These are phyloP conservation scores for Russula earlei DNA, from an alignment of 768 basidiomycete species.

Conservation along the genomic window DNA sequence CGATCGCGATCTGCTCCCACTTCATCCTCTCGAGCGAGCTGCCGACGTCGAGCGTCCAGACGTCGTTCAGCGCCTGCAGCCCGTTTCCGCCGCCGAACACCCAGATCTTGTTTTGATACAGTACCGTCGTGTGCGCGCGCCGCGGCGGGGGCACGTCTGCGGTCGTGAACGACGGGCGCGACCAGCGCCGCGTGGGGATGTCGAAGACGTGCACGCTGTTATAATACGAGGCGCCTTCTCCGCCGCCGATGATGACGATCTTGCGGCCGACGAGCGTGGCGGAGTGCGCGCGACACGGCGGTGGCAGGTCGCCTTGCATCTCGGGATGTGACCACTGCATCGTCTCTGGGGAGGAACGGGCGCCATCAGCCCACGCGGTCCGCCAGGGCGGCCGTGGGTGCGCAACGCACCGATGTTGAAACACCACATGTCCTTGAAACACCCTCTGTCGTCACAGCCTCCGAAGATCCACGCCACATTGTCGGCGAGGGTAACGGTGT, in stretches of 20 bases:
- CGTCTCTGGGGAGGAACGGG: conserved; percentile 43
- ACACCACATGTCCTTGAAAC: conserved; percentile 67
- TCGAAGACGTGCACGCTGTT: conserved; percentile 79
- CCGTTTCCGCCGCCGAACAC: conserved; percentile 95
- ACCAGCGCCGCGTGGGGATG: conserved; percentile 63
- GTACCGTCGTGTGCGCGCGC: conserved; percentile 80
- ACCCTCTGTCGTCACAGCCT: conserved; percentile 75
- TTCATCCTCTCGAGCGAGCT: conserved; percentile 33
- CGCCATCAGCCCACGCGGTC: background rate
- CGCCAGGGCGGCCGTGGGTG: too few relatives aligned
- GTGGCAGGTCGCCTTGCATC: conserved; percentile 66
- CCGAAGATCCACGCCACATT: conserved; percentile 81
- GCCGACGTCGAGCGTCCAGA: conserved; percentile 76
- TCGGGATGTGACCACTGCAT: conserved; percentile 84
- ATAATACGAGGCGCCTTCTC: conserved; percentile 73
- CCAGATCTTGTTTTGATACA: conserved; percentile 63
- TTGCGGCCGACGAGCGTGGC: conserved; percentile 75
- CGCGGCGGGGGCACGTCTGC: conserved; percentile 38
- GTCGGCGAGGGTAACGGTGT: conserved; percentile 78
- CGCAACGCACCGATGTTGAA: conserved; percentile 64
- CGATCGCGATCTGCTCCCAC: conserved; percentile 53
- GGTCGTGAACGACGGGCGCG: conserved; percentile 32
- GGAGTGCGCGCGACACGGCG: conserved; percentile 81
- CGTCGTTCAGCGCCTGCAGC: conserved; percentile 77
- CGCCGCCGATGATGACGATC: conserved; percentile 81